Evolutionary conservation across 2,329 filamentous ascomycete species (phyloP).

Genomic region (Verticillium zaregamsianum): DNA sequence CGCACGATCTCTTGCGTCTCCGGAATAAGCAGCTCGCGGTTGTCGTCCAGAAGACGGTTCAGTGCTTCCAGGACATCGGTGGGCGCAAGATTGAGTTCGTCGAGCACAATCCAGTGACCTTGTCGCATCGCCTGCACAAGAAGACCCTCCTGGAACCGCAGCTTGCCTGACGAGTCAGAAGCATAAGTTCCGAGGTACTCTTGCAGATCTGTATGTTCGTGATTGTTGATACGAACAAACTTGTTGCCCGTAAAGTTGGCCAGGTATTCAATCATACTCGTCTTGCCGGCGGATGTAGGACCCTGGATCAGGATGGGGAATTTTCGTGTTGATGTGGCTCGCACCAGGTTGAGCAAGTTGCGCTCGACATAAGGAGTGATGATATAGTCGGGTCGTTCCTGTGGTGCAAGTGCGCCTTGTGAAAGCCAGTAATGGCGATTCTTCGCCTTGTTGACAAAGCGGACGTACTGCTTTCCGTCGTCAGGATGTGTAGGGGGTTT

Average conservation of each 20-base stretch:
- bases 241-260: slow-evolving; percentile 96
- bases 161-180: slow-evolving; percentile 76
- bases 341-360: slow-evolving; percentile 89
- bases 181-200: slow-evolving; percentile 96
- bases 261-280: slow-evolving; percentile 98
- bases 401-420: slow-evolving; percentile 62
- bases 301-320: slow-evolving; percentile 96
- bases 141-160: slow-evolving; percentile 89
- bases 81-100: slow-evolving; percentile 94
- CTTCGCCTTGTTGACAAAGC: slow-evolving; percentile 62
- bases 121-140: slow-evolving; percentile 88
- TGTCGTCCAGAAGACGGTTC: slow-evolving; percentile 93
- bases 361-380: slow-evolving; percentile 92
- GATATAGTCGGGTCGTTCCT: slow-evolving; percentile 86
- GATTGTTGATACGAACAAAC: slow-evolving; percentile 98
- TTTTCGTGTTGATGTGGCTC: slow-evolving; percentile 84
- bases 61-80: slow-evolving; percentile 96
- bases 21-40: slow-evolving; percentile 89
- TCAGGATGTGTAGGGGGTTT: slow-evolving; percentile 73
- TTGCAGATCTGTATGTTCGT: slow-evolving; percentile 96
- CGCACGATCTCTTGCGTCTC: slow-evolving; percentile 93
- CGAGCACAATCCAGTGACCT: slow-evolving; percentile 96
- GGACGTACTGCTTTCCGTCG: slow-evolving; percentile 74
- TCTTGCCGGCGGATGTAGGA: slow-evolving; percentile 95
- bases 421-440: slow-evolving; percentile 85